Conservation (phyloP, 495 filamentous ascomycete genomes). For the Aspergillus indologenus region DNA sequence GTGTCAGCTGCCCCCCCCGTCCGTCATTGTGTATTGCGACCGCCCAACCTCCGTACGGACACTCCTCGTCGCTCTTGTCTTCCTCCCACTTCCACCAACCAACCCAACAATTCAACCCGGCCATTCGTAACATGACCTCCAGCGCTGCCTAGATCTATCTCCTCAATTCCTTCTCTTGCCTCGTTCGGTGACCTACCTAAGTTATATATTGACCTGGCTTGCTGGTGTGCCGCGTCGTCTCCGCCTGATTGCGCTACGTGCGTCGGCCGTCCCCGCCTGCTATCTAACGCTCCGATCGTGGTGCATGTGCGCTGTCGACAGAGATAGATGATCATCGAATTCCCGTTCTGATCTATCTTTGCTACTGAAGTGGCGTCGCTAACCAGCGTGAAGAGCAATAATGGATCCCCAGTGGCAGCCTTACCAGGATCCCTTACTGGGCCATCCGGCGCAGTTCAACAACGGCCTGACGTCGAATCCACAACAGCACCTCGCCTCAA, state of each 20-base stretch:
- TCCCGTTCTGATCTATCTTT: slow-evolving; percentile 10
- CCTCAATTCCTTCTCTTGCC: slow-evolving; percentile 11
- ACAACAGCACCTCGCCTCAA: slow-evolving; percentile 35
- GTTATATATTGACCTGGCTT: slow-evolving; percentile 23
- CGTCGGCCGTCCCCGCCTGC: slow-evolving; percentile 31
- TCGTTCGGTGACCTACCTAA: slow-evolving; percentile 7
- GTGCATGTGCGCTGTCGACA: slow-evolving; percentile 32
- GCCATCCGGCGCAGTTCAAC: slow-evolving; percentile 42
- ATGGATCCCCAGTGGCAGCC: slow-evolving; percentile 57
- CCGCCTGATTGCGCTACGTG: slow-evolving; percentile 31
- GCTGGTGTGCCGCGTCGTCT: slow-evolving; percentile 18
- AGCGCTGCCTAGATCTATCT: slow-evolving; percentile 24
- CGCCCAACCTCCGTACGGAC: slow-evolving; percentile 12
- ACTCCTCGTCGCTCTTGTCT: slow-evolving; percentile 4
- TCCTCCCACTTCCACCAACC: slow-evolving; percentile 1
- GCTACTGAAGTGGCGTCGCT: slow-evolving; percentile 8
- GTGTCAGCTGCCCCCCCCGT: slow-evolving; percentile 8
- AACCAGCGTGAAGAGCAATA: slow-evolving; percentile 8
- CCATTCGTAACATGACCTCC: slow-evolving; percentile 30
- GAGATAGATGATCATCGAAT: slow-evolving; percentile 20
- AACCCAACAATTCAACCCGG: slow-evolving; percentile 6
- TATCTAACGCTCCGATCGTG: slow-evolving; percentile 32
- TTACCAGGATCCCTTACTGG: slow-evolving; percentile 47
- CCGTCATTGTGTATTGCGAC: slow-evolving; percentile 21
- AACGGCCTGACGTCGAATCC: slow-evolving; percentile 34